Conservation (phyloP, 192 early-diverging fungal genomes). For the Linnemannia schmuckeri region DNA sequence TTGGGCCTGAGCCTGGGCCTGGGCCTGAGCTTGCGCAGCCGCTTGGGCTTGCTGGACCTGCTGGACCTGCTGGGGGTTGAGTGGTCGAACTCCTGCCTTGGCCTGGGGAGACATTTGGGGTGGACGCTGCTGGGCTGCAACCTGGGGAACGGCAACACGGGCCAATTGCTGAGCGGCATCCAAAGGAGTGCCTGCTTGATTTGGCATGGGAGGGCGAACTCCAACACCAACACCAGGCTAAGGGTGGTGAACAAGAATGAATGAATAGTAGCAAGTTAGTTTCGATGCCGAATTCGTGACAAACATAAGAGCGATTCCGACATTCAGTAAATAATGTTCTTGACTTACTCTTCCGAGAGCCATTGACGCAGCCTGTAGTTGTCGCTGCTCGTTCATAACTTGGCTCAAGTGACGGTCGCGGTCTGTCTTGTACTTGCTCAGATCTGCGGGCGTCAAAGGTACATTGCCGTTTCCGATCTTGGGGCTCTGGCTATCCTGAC, state of each 20-base stretch:
- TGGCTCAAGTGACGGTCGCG: conserved; percentile 65
- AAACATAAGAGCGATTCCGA: neutral
- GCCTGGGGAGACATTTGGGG: conserved; percentile 50
- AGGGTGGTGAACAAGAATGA: conserved; percentile 3
- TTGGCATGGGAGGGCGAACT: conserved; percentile 33
- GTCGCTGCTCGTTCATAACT: conserved; percentile 63
- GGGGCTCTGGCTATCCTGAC: conserved; percentile 49
- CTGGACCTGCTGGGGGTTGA: conserved; percentile 44
- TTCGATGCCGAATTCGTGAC: neutral
- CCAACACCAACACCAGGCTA: conserved; percentile 24
- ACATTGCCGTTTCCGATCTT: conserved; percentile 38
- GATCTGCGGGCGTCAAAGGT: conserved; percentile 64
- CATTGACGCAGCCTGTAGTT: conserved; percentile 58
- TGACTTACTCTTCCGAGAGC: conserved; percentile 59
- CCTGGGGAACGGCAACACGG: conserved; percentile 35
- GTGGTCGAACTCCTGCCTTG: conserved; percentile 49
- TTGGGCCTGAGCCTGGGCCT: conserved; percentile 29
- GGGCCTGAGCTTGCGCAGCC: conserved; percentile 31
- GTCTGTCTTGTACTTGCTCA: conserved; percentile 65
- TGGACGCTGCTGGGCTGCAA: conserved; percentile 32
- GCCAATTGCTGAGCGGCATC: conserved; percentile 47
- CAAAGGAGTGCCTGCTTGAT: conserved; percentile 15
- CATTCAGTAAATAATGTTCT: neutral
- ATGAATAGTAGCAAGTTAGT: neutral
- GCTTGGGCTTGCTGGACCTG: conserved; percentile 34